Evolutionary conservation across 2,329 filamentous ascomycete genomes (phyloP), one percentile per base, ranked within the genome.

Genomic region (Xylariaceae sp.): DNA sequence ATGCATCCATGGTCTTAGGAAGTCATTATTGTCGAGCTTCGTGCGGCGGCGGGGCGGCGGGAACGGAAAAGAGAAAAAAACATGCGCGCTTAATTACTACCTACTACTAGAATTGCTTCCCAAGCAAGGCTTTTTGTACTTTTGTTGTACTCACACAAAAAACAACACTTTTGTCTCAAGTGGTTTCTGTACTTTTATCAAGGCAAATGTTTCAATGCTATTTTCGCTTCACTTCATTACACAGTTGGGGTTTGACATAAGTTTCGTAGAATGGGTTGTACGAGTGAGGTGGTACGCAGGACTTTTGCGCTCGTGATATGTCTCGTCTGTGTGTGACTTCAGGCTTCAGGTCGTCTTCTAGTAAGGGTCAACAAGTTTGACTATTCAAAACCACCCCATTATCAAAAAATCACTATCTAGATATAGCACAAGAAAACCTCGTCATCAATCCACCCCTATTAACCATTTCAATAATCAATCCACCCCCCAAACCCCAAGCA

Each of bases 401-500:
- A 30, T 30, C 23, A 30, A 5, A 30, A 30, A 30, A 30, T 30
- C 23, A 30, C 23, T 30, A 30, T 3, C 3, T 30, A 30, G 23
- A 6, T 5, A 30, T 5, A 4, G 17, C 2, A 30, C 23, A 30
- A 30, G 5, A 5, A 30, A 30, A 30, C 23, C 23, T 30, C 23
- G 5, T 30, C 23, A 5, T 0, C 4, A 5, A 13, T 1, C 4
- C 37, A 18, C 17, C 17, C 17, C 17, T 18, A 18, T 18, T 18
- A 1, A 39, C 64, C 18, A 68, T 13, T 58, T 56, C 2, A 18
- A 2, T 2, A 1, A 45, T 65, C 18, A 68, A n/a, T 58, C 57
- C 5, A 69, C 63, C 6, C 66, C 69, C 70, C 70, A 73, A 39
- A 64, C 69, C 7, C 70, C 70, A 13, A 72, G 61, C 1, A 68